Percentiles rank a stretch among this genome's conserved stretches.
These are phyloP conservation scores for Neolentinus lepideus DNA, from an alignment of 1,284 basidiomycete genomes.

Conservation along the genomic window DNA sequence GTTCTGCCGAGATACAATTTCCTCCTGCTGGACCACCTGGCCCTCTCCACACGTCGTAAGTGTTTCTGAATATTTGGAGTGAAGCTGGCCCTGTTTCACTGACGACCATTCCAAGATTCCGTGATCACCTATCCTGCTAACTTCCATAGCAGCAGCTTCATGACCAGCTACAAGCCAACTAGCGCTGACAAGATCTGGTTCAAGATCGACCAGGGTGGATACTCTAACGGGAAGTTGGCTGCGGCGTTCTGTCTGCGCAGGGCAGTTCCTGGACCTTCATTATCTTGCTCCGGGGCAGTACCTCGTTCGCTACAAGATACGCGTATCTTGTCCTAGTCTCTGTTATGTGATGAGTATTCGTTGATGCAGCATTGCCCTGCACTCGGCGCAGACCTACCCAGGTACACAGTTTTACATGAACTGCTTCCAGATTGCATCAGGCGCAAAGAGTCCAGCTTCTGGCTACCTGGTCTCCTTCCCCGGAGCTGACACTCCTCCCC, in stretches of 20 bases:
- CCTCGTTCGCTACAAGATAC: conserved; percentile 44
- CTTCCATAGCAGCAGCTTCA: not conserved
- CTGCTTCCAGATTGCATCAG: conserved; percentile 45
- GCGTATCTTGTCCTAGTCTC: not conserved
- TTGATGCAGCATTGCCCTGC: conserved; percentile 29
- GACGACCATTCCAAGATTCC: conserved; percentile 23
- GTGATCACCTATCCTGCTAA: conserved; percentile 40
- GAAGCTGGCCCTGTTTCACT: not conserved
- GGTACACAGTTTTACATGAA: conserved; percentile 32
- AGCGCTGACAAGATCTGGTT: conserved; percentile 39
- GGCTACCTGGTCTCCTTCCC: conserved; percentile 41
- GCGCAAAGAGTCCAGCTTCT: conserved; percentile 37
- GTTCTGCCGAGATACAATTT: conserved; percentile 33
- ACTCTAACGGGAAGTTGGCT: conserved; percentile 37
- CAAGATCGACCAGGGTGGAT: conserved; percentile 39
- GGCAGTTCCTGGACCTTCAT: conserved; percentile 38
- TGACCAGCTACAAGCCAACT: conserved; percentile 27
- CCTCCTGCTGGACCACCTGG: conserved; percentile 45
- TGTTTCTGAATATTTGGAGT: not conserved
- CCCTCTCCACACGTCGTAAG: conserved; percentile 31
- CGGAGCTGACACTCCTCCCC: conserved; percentile 38
- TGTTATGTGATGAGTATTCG: not conserved
- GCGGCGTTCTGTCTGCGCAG: conserved; percentile 28
- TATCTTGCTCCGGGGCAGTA: conserved; percentile 40
- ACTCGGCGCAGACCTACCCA: conserved; percentile 23